Conservation (phyloP, 2,329 filamentous ascomycete genomes). For the Rhytidhysteron rufulum region DNA sequence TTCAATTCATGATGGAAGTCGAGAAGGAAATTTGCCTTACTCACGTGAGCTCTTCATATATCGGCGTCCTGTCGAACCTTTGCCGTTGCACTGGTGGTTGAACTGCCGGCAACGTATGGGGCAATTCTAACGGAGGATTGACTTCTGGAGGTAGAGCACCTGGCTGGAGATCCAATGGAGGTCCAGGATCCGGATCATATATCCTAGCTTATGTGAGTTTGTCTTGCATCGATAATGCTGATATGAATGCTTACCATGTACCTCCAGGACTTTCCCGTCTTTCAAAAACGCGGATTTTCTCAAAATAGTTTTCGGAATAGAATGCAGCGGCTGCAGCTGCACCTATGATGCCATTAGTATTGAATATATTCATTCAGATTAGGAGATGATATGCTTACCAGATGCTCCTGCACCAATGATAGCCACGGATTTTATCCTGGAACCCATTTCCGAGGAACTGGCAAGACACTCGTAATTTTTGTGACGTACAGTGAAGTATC, state of each 20-base stretch:
- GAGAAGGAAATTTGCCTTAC: no score
- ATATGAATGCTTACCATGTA: slow-evolving; percentile 22
- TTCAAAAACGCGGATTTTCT: slow-evolving; percentile 33
- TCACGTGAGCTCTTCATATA: slow-evolving; percentile 52
- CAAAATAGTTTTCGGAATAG: slow-evolving; percentile 30
- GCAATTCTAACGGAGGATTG: slow-evolving; percentile 47
- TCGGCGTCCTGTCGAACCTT: slow-evolving; percentile 47
- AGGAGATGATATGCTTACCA: slow-evolving; percentile 12
- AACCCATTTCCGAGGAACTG: no score
- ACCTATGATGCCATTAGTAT: slow-evolving; percentile 16
- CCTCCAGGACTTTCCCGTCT: slow-evolving; percentile 30
- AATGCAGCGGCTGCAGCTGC: slow-evolving; percentile 32
- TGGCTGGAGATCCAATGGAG: slow-evolving; percentile 34
- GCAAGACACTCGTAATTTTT: no score
- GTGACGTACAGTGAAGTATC: no score
- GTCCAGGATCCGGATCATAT: slow-evolving; percentile 45
- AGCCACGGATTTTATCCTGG: slow-evolving; percentile 18
- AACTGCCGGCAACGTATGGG: slow-evolving; percentile 38
- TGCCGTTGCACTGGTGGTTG: slow-evolving; percentile 43
- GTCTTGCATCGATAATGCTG: neutral
- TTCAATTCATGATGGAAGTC: no score
- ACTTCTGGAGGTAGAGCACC: slow-evolving; percentile 44
- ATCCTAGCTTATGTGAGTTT: slow-evolving; percentile 41
- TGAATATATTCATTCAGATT: slow-evolving; percentile 7
- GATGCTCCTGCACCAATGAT: slow-evolving; percentile 28